Base-by-base conservation (phyloP, 2,329 filamentous ascomycete genomes). In the Neophaeococcomyces mojaviensis region DNA sequence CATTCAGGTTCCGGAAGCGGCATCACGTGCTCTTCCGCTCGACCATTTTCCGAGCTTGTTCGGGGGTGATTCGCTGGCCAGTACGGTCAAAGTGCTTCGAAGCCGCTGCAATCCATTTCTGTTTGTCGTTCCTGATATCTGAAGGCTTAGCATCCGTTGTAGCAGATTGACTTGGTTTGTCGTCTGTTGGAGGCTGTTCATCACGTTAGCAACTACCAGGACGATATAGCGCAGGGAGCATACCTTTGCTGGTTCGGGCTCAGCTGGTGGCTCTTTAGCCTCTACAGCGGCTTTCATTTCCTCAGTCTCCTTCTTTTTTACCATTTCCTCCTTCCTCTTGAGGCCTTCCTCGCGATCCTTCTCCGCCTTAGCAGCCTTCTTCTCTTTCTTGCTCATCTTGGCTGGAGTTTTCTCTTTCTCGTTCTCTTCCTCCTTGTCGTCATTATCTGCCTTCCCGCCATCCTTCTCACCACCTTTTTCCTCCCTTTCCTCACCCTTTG, bases 21-120 rank as follows among this genome's bases (percentile, higher is more conserved):
- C 8, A 12, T 43, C 40, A 43, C 12, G 40, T 43, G 18, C 24
- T 28, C 24, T n/a, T 15, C 3, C 3, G 46, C 37, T 55, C 51
- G 8, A 41, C 50, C 40, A 55, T 47, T 31, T 49, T 49, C 12
- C 48, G 48, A 36, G 55, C 55, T 30, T 51, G 30, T n/a, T 47
- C 47, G 2, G 54, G 30, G 13, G 49, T 49, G 42, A 58, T 54
- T 12, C 55, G 51, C 10, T 54, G 39, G 13, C 55, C 55, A 24
- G 55, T 58, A 42, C 45, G 47, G 44, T 58, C 55, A 31, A 52
- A 58, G 40, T 57, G 54, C 35, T 47, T 53, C 3, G 55, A 55
- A n/a, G 54, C 53, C 33, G 55, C 22, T 1, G 24, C 35, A 2
- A 47, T 32, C 47, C 55, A 56, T 44, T 54, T 55, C n/a, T 37